Evolutionary conservation across 2,329 filamentous ascomycete genomes (phyloP), one percentile per base, ranked within the genome.

Genomic region (Calonectria multiphialidica): DNA sequence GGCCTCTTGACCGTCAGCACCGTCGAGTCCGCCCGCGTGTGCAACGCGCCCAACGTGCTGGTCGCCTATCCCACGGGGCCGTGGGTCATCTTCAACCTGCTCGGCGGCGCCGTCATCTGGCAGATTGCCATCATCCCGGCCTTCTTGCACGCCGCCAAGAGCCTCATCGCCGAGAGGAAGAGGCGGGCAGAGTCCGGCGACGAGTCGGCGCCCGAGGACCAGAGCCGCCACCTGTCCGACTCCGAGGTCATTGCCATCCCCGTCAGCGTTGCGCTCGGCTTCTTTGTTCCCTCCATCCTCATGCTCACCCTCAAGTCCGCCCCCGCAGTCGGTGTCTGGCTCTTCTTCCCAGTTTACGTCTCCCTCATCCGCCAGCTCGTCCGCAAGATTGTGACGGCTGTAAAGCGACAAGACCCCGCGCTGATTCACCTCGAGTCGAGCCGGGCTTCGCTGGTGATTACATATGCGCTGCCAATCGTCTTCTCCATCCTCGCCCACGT

Each of bases 161-260:
- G 80, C 50, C 81, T 87, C 35, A 77, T 84, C 15, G 68, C 75
- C 5, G 68, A 66, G 18, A 70, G 71, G 76, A 67, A 65, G 69
- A 70, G 30, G 15, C 68, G 49, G 3, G 62, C 76, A 21, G 75
- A 66, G 16, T 76, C 78, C 13, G 73, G 66, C 9, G 75, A 72
- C 0, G 71, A 77, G 37, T 74, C 75, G 1, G 74, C 57, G 16
- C 57, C 69, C 23, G 69, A 66, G 57, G 74, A 72, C 23, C 72
- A 79, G 7, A 71, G 77, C 13, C 83, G 87, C 10, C 84, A 86
- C 70, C 80, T 90, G 15, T 82, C 83, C 8, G 81, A 81, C 25
- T 83, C 89, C 2, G 91, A 93, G 80, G 88, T 89, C 71, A 85
- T 91, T 69, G 90, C 91, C 30, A 89, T 90, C 23, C 88, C 89